Base-by-base conservation (phyloP, 2,329 filamentous ascomycete species). In the Diaporthe sp. region DNA sequence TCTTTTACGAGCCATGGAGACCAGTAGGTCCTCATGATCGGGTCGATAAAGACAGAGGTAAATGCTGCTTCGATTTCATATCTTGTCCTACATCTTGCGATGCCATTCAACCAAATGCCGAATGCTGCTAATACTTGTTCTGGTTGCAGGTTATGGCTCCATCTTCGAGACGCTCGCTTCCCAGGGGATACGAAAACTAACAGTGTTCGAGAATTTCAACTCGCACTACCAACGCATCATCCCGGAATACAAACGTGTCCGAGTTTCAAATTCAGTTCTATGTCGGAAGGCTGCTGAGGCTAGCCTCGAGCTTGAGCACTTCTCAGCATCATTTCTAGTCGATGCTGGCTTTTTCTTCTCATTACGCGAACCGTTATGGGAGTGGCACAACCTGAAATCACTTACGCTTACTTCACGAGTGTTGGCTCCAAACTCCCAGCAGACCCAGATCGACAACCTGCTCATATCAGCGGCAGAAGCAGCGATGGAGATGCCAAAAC, bases 1-100 rank as follows among this genome's bases (percentile, higher is more conserved):
- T 83, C 61, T 77, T 81, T 72, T 82, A 82, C 75, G 79, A 82
- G 74, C 80, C 79, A 68, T 82, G 78, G 80, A 81, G 78, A 75
- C 77, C 78, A 77, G 12, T 7, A 17, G 80, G 78, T 79, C 69
- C 73, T 38, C n/a, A 0, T 19, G 2, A n/a, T 4, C 77, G 77
- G 71, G 30, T 42, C 4, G 1, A 0, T 6, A 76, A 74, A 42
- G 74, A 79, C 67, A 68, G 13, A 76, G 28, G 61, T 67, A 38
- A 7, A 7, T n/a, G n/a, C n/a, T n/a, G n/a, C n/a, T n/a, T n/a
- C n/a, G n/a, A n/a, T n/a, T n/a, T n/a, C n/a, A n/a, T n/a, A n/a
- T n/a, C n/a, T n/a, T n/a, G n/a, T n/a, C n/a, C n/a, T n/a, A n/a
- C n/a, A n/a, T n/a, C n/a, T n/a, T n/a, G n/a, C n/a, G n/a, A n/a